phyloP scores from a whole-genome alignment of 208 protist species.

The Kentomonas sorsogonicus region DNA sequence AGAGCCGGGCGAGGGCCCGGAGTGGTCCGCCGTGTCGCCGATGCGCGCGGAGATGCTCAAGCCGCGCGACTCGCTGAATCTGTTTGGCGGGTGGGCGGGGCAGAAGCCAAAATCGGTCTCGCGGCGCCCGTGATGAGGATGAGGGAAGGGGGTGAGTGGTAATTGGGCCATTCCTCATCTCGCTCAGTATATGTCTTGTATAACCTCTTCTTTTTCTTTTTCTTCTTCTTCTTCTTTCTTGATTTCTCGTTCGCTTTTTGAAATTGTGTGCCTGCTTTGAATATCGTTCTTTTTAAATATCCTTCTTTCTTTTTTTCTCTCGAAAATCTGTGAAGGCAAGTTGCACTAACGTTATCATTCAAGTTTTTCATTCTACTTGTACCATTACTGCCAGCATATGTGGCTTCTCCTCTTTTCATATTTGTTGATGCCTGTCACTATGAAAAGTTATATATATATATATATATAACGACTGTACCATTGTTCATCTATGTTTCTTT shows the following conservation, averaged over 20 bases:
- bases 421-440: constrained; percentile 1
- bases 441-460: constrained; percentile 1
- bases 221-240: constrained; percentile 12
- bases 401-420: constrained; percentile 13
- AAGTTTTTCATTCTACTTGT: constrained; percentile 19
- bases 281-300: not conserved
- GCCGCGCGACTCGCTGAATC: constrained; percentile 6
- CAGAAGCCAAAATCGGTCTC: too few species aligned
- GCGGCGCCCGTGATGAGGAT: too few species aligned
- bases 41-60: too few species aligned
- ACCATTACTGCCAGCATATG: too few species aligned
- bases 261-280: constrained; percentile 9
- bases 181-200: too few species aligned
- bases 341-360: not conserved
- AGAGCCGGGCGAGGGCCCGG: not conserved
- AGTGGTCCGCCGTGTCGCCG: not conserved
- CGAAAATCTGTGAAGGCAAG: too few species aligned
- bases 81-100: constrained; percentile 3
- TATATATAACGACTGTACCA: not conserved
- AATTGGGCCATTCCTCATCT: too few species aligned
- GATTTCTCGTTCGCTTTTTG: not conserved
- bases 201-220: constrained; percentile 4
- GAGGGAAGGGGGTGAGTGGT: too few species aligned
- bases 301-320: constrained; percentile 13
- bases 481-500: not conserved